phyloP scores from a whole-genome alignment of 768 basidiomycete species.

The Lentinula sp. region DNA sequence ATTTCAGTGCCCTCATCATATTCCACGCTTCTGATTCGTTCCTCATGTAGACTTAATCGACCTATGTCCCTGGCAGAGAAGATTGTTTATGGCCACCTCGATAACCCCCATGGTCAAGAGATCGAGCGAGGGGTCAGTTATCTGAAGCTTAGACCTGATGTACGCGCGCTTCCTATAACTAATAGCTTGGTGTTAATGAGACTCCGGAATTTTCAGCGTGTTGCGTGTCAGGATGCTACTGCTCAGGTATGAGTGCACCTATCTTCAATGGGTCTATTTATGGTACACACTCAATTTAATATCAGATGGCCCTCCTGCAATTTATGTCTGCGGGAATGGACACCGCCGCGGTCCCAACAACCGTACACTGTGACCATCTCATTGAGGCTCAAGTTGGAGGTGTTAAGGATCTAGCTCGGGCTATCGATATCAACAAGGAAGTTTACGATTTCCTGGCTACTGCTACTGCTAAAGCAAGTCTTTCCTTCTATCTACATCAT shows the following conservation, averaged over 20 bases:
- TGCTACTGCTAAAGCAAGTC: slow-evolving; percentile 79
- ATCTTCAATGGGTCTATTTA: background rate
- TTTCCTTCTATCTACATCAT: background rate
- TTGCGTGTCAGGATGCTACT: slow-evolving; percentile 88
- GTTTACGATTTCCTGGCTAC: slow-evolving; percentile 99
- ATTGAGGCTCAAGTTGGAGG: slow-evolving; percentile 97
- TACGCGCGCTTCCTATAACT: slow-evolving; percentile 33
- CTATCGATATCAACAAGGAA: slow-evolving; percentile 92
- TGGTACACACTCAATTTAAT: background rate
- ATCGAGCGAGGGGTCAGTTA: slow-evolving; percentile 91
- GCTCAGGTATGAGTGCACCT: slow-evolving; percentile 51
- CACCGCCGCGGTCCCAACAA: slow-evolving; percentile 95
- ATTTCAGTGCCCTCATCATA: background rate
- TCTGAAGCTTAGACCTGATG: slow-evolving; percentile 96
- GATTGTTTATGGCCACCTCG: slow-evolving; percentile 96
- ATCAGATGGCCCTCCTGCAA: slow-evolving; percentile 93
- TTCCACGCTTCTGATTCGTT: slow-evolving; percentile 3
- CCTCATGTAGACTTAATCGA: slow-evolving; percentile 60
- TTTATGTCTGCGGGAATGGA: slow-evolving; percentile 99
- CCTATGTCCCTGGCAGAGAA: slow-evolving; percentile 95
- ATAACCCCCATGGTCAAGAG: slow-evolving; percentile 88
- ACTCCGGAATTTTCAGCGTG: slow-evolving; percentile 43
- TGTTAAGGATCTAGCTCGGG: slow-evolving; percentile 87
- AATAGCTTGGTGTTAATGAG: background rate
- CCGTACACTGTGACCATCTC: slow-evolving; percentile 98